These are phyloP conservation scores for Citrus maxima DNA, from an alignment of 345 rosid species.

Conservation along the genomic window DNA sequence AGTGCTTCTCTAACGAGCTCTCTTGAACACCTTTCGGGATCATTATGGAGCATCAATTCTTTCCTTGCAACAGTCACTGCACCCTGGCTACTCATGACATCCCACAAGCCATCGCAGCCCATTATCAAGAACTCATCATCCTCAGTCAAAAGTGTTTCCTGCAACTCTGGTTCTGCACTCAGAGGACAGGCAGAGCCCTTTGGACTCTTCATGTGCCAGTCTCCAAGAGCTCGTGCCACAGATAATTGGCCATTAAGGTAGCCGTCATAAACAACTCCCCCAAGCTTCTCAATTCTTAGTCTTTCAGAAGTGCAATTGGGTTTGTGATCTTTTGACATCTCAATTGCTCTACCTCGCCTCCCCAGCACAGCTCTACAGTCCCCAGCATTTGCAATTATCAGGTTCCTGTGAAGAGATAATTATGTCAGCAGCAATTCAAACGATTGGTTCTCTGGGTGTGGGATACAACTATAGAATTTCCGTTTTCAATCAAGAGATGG, in stretches of 20 bases:
- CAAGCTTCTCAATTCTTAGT: constrained; percentile 82
- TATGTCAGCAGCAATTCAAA: not conserved
- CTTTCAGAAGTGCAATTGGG: constrained; percentile 72
- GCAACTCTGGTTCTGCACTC: constrained; percentile 88
- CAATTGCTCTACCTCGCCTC: constrained; percentile 85
- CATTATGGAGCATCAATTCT: constrained; percentile 88
- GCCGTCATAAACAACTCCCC: constrained; percentile 92
- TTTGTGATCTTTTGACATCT: constrained; percentile 93
- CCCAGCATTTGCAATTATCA: constrained; percentile 90
- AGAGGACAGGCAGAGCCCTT: constrained; percentile 85
- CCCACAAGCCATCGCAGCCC: constrained; percentile 99
- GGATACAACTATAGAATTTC: not conserved
- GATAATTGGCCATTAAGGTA: constrained; percentile 97
- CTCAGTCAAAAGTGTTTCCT: constrained; percentile 58
- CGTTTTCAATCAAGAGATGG: not conserved
- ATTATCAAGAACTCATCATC: constrained; percentile 96
- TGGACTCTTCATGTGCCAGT: constrained; percentile 98
- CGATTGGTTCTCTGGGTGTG: not conserved
- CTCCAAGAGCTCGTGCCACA: constrained; percentile 95
- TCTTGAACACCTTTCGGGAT: constrained; percentile 90
- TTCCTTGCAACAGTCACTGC: constrained; percentile 83
- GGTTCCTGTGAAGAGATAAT: constrained; percentile 40
- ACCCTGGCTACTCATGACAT: constrained; percentile 96
- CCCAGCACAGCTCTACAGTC: constrained; percentile 97
- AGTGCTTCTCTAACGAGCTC: constrained; percentile 91